Conservation (phyloP, 257 asterid genomes). For the Ehretia macrophylla region DNA sequence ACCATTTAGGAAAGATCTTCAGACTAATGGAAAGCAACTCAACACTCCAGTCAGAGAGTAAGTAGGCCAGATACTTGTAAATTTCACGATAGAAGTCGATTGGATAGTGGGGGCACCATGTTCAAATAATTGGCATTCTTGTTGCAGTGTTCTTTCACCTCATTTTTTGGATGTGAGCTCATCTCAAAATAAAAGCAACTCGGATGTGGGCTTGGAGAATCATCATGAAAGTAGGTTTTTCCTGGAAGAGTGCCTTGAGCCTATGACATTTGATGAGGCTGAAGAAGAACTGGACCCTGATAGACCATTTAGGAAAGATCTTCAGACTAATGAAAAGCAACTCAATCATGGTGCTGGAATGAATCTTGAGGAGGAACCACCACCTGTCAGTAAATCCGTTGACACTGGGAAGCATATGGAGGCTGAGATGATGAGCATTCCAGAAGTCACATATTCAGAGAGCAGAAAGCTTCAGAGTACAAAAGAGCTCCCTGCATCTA, state of each 20-base stretch:
- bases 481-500: conserved; percentile 28
- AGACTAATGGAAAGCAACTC: neutral
- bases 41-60: conserved; percentile 76
- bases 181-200: conserved; percentile 18
- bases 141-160: conserved; percentile 56
- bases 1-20: conserved; percentile 18
- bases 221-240: conserved; percentile 35
- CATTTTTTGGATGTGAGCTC: conserved; percentile 26
- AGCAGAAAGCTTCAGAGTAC: conserved; percentile 20
- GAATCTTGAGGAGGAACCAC: conserved; percentile 25
- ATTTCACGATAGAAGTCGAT: neutral
- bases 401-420: conserved; percentile 21
- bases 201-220: conserved; percentile 30
- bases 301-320: conserved; percentile 21
- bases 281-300: conserved; percentile 33
- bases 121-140: conserved; percentile 1
- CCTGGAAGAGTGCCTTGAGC: conserved; percentile 54
- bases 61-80: conserved; percentile 12
- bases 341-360: conserved; percentile 3
- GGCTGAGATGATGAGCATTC: conserved; percentile 16
- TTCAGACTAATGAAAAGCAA: conserved; percentile 3
- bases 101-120: neutral
- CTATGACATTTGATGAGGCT: conserved; percentile 38
- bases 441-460: conserved; percentile 28
- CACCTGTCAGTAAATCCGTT: conserved; percentile 20